Evolutionary conservation across 495 filamentous ascomycete species (phyloP), one percentile per base, ranked within the genome.

Genomic region (Penicillium simplicissimum): DNA sequence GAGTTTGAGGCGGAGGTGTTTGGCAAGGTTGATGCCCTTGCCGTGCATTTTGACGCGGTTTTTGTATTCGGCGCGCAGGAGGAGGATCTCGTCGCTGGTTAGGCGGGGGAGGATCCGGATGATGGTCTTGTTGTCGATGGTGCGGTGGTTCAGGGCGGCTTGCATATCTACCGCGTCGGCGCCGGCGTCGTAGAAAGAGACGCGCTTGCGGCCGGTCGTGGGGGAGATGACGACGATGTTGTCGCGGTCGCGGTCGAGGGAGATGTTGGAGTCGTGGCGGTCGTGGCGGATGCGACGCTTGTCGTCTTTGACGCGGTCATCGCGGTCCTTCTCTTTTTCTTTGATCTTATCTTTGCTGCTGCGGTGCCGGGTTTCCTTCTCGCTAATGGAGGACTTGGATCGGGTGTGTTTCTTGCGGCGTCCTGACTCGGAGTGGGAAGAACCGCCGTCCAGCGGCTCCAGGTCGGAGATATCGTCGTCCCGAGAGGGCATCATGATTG

Each of bases 21-120:
- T 98, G 57, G 95, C 91, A 52, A 98, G 84, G 76, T 97, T 98
- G 66, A 98, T 90, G 28, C 93, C 91, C 64, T 90, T 91, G 55
- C 85, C 86, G 59, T 89, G 86, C 55, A 87, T 85, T 68, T 93
- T 94, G 66, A 93, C 91, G 42, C 92, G 85, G 38, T 85, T 85
- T 73, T 97, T 97, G 80, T 98, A 98, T 72, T 96, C 93, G 31
- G 81, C 78, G 8, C 94, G 87, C 28, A 98, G 82, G 56, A 90
- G 83, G 66, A 96, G 80, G 48, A 98, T 83, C 64, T 98, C 91
- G 63, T 94, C 92, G 69, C 92, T 88, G 9, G 88, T 88, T 52
- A 98, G 80, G 8, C 84, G 84, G 5, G 95, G 96, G 0, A 98
- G 79, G 65, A 98, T 90, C 61, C 91, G 86, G 67, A 92, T 90